Base-by-base conservation (phyloP, 768 basidiomycete genomes). In the Pisolithus albus region DNA sequence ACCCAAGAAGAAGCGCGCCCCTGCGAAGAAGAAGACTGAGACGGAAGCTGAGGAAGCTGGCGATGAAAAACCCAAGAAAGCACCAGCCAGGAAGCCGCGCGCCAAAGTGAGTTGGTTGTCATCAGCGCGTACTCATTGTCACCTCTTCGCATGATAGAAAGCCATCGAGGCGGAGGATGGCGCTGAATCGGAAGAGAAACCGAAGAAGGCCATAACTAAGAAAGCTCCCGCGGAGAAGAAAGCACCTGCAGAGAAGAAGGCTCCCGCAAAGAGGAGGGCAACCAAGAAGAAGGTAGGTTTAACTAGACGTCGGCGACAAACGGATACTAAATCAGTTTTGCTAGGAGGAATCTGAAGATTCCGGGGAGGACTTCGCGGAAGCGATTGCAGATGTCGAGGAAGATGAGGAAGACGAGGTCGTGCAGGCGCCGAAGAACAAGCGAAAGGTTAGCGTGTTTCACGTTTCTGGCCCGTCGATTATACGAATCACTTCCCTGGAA, bases 401-500 rank as follows among this genome's bases (percentile, higher is more conserved):
- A 5, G 76, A 75, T 1, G 77, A 75, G 13, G 77, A 79, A 10
- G 72, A 73, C 2, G 68, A 67, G 7, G 54, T 47, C 7, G 72
- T 71, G 8, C 64, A 64, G 57, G 66, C 64, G 18, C 51, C 51
- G 9, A 63, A 62, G 60, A 86, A 82, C 73, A 90, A 89, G 70
- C 82, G 84, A 70, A 86, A 88, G 81, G 86, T 82, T 59, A 19
- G 70, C 19, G 16, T 8, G 0, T 11, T 41, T 4, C 11, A 7
- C 32, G n/a, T 40, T 19, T 44, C 37, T 41, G 18, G 24, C 26
- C 44, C 36, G 36, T 4, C 41, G 30, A 9, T 51, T 52, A 51
- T 51, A 62, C 30, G 40, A 18, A 46, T 42, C 26, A 48, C 15
- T 10, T 44, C 28, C 42, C 41, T 45, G 24, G 21, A 54, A 79